Percentiles rank a stretch among this genome's conserved stretches.
Evolutionary conservation across 139 green algal species (phyloP).

Genomic region (Deuterostichococcus epilithicus): DNA sequence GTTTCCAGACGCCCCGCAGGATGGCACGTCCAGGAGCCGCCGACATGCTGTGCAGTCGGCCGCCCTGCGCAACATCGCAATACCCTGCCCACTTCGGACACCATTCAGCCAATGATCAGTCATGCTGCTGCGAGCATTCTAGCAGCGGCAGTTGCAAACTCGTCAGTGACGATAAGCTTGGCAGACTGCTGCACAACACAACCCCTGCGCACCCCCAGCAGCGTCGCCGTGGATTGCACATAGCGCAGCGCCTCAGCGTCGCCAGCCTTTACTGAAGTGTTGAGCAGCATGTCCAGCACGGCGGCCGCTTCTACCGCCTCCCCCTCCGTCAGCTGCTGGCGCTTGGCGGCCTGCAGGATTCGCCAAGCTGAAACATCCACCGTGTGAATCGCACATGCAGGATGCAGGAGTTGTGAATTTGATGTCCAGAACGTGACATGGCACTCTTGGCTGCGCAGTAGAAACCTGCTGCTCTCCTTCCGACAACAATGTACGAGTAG

Average conservation of each 20-base stretch:
- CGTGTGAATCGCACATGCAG: too few species aligned
- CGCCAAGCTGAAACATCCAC: too few species aligned
- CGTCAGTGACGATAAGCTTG: too few species aligned
- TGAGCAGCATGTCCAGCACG: constrained; percentile 19
- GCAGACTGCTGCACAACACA: too few species aligned
- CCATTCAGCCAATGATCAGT: too few species aligned
- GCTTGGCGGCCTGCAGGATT: neutral
- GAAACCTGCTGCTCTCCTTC: neutral
- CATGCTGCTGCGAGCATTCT: too few species aligned
- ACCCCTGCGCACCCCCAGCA: neutral
- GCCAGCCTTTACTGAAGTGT: neutral
- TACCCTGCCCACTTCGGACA: too few species aligned
- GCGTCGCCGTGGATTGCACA: neutral
- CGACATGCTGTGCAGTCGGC: too few species aligned
- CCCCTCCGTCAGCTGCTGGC: constrained; percentile 9
- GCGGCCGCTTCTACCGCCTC: constrained; percentile 13
- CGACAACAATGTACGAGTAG: neutral
- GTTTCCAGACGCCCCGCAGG: too few species aligned
- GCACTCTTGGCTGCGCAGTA: neutral
- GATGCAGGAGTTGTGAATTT: neutral
- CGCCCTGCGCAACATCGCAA: too few species aligned
- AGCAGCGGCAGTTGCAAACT: too few species aligned
- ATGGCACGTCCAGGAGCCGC: too few species aligned
- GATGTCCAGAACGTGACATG: neutral
- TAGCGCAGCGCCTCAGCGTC: constrained; percentile 21